Base-by-base conservation (phyloP, 108 stramenopile species). In the Fragilaria radians region DNA sequence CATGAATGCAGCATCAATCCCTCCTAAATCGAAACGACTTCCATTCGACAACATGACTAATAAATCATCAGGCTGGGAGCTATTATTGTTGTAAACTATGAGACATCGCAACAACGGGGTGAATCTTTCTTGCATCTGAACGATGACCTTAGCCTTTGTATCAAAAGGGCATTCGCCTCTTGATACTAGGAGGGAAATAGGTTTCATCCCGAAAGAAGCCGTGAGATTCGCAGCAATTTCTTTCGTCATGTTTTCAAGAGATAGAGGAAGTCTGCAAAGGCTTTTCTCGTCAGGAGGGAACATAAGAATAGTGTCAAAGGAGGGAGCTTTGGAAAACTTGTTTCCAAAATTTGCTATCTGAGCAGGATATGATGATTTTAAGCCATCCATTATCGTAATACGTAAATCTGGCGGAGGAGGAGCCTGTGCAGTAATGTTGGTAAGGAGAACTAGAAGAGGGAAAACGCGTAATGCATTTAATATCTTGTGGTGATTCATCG, bases 11-110 rank as follows among this genome's bases (percentile, higher is more conserved):
- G 54, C 31, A 25, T 11, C 45, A 1, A 52, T 42, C 28, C 56
- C 49, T 1, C 32, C 26, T 3, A 33, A 24, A 9, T 32, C 56
- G 27, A 9, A 2, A 0, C 27, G 28, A 1, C 1, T 22, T 0
- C 28, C 22, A 4, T 54, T 47, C 21, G 49, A 28, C 4, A 58
- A 50, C 48, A 66, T 29, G 30, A 21, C 18, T 0, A 52, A 28
- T 21, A 73, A 57, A 30, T 62, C 42, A 31, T 51, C 45, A 22
- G 65, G 48, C 19, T 63, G 28, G 36, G 50, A 32, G 17, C 46
- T 46, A 21, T 66, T 49, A 59, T 67, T 72, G 52, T 67, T 76
- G 61, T 74, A 79, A 9, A 79, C 66, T n/a, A 79, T 23, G 0
- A 79, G 29, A 34, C 57, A 79, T 34, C 58, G 51, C 24, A 79